Evolutionary conservation across 345 rosid genomes (phyloP).

Genomic region (Camelina laxa): DNA sequence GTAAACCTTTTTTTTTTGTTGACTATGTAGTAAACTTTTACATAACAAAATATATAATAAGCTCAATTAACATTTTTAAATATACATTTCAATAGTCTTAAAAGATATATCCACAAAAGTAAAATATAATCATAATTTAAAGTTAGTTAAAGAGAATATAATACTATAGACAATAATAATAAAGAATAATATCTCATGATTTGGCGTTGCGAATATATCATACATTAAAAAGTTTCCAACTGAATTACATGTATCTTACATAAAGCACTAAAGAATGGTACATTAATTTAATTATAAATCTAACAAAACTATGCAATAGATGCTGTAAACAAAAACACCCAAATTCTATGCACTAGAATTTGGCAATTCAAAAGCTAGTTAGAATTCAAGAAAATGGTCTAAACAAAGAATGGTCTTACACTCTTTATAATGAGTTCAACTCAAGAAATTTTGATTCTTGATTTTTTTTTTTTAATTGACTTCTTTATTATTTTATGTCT

Average conservation of each 20-base stretch:
- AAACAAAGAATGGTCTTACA: neutral
- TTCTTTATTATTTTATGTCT: too few species aligned
- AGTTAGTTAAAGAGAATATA: neutral
- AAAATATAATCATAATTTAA: neutral
- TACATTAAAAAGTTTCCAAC: neutral
- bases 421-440: neutral
- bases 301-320: neutral
- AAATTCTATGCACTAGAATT: neutral
- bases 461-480: too few species aligned
- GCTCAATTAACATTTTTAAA: too few species aligned
- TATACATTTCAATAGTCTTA: neutral
- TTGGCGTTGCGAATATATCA: neutral
- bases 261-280: neutral
- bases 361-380: neutral
- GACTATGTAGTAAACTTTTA: neutral
- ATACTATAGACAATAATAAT: slow-evolving; percentile 1
- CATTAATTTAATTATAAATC: neutral
- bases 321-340: too few species aligned
- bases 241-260: neutral
- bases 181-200: neutral
- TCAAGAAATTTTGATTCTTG: too few species aligned
- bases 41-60: too few species aligned
- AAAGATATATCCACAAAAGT: too few species aligned
- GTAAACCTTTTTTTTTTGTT: neutral
- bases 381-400: neutral